A percentile compares a stretch with the other conserved stretches of the same genome.
phyloP scores from a whole-genome alignment of 2,329 filamentous ascomycete genomes.

The Cordyceps tenuipes region DNA sequence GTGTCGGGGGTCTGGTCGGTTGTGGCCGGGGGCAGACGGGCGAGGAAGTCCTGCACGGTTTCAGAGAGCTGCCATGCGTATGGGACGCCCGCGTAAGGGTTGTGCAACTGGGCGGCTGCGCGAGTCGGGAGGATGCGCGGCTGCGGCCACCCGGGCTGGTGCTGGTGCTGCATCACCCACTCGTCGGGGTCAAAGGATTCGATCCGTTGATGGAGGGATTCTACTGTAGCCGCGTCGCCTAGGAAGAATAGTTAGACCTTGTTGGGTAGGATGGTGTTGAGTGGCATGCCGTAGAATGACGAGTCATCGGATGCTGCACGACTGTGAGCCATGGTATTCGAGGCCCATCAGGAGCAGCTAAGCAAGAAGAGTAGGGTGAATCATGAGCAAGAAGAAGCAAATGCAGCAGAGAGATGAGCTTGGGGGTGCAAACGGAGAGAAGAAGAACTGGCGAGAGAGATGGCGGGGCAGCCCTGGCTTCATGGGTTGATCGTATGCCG shows the following conservation, averaged over 20 bases:
- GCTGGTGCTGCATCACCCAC: constrained; percentile 31
- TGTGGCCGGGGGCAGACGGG: constrained; percentile 58
- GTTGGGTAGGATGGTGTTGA: not conserved
- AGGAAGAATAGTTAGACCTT: not conserved
- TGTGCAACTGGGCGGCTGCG: constrained; percentile 37
- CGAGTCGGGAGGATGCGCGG: constrained; percentile 14
- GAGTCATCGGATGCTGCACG: not conserved
- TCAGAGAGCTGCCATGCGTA: constrained; percentile 58
- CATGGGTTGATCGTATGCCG: not conserved
- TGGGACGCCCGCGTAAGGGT: constrained; percentile 46
- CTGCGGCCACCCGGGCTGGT: constrained; percentile 21
- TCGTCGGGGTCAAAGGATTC: constrained; percentile 39
- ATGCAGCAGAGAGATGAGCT: not conserved
- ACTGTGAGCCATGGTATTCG: not conserved
- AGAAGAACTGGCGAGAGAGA: not conserved
- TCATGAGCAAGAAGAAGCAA: not conserved
- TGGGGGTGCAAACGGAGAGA: not conserved
- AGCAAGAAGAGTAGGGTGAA: not conserved
- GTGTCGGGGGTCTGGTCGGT: constrained; percentile 38
- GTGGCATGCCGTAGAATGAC: constrained; percentile 1
- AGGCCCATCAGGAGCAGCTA: not conserved
- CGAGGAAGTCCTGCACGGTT: constrained; percentile 55
- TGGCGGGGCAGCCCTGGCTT: not conserved
- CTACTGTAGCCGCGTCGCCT: constrained; percentile 48
- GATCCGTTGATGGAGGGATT: constrained; percentile 40